Evolutionary conservation across 2,329 filamentous ascomycete genomes (phyloP).

Genomic region (Chaetomium globosum): DNA sequence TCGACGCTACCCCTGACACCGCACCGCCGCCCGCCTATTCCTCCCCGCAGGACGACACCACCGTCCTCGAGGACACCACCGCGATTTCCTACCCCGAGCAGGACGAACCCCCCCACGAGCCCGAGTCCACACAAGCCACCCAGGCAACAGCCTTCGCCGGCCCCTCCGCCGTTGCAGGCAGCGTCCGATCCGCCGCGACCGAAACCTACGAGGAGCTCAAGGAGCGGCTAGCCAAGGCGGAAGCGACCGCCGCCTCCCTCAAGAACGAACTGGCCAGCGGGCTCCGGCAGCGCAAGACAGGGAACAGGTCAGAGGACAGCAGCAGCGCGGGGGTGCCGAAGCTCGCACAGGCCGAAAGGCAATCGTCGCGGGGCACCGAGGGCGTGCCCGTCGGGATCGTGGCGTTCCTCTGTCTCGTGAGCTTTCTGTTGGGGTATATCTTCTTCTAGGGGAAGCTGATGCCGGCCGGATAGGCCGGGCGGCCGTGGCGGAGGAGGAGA

Average conservation of each 20-base stretch:
- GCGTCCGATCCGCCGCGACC: slow-evolving; percentile 34
- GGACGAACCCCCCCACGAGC: slow-evolving; percentile 22
- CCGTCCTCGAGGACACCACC: slow-evolving; percentile 31
- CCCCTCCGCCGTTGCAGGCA: slow-evolving; percentile 25
- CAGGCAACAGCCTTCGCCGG: slow-evolving; percentile 15
- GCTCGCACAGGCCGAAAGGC: slow-evolving; percentile 52
- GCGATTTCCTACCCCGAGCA: slow-evolving; percentile 31
- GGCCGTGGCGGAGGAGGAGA: neutral
- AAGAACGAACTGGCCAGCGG: slow-evolving; percentile 65
- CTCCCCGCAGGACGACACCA: slow-evolving; percentile 40
- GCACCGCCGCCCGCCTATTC: slow-evolving; percentile 40
- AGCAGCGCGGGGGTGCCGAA: slow-evolving; percentile 54
- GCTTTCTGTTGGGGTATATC: slow-evolving; percentile 92
- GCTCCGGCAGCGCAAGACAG: slow-evolving; percentile 74
- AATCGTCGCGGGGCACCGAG: slow-evolving; percentile 59
- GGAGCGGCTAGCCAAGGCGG: slow-evolving; percentile 59
- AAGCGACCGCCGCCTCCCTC: slow-evolving; percentile 70
- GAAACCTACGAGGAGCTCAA: slow-evolving; percentile 39
- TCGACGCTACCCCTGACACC: slow-evolving; percentile 42
- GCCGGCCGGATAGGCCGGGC: neutral
- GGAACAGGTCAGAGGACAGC: slow-evolving; percentile 44
- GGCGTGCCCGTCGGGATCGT: slow-evolving; percentile 87
- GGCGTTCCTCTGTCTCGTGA: slow-evolving; percentile 79
- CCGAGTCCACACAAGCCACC: slow-evolving; percentile 28
- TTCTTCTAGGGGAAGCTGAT: slow-evolving; percentile 70